Conservation (phyloP, 2,329 filamentous ascomycete genomes). For the Clonostachys rhizophaga region DNA sequence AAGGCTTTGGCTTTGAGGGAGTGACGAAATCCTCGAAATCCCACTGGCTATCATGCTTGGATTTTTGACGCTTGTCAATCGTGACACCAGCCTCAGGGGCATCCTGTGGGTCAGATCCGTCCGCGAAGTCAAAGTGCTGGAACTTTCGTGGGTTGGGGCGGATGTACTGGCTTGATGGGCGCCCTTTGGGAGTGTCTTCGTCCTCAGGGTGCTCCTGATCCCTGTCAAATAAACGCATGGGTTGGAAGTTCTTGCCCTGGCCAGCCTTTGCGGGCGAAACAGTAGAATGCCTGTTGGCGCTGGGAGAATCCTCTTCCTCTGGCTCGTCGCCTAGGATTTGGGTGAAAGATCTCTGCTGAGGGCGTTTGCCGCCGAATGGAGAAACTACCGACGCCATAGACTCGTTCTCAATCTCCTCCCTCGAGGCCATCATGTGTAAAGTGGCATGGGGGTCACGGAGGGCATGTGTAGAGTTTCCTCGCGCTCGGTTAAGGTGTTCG, state of each 20-base stretch:
- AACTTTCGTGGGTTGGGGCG: constrained; percentile 75
- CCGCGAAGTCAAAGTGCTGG: constrained; percentile 78
- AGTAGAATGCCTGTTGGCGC: constrained; percentile 27
- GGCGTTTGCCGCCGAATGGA: constrained; percentile 57
- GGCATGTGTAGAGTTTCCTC: constrained; percentile 47
- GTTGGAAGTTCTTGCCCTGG: constrained; percentile 56
- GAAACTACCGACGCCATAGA: constrained; percentile 45
- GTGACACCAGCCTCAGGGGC: constrained; percentile 33
- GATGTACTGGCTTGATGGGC: constrained; percentile 36
- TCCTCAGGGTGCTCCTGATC: constrained; percentile 34
- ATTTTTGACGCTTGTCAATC: constrained; percentile 37
- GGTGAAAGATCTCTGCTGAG: constrained; percentile 60
- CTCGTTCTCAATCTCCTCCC: constrained; percentile 52
- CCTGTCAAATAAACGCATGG: constrained; percentile 60
- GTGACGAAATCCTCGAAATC: constrained; percentile 84
- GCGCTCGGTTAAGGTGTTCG: constrained; percentile 35
- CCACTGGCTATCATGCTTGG: constrained; percentile 74
- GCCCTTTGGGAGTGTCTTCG: constrained; percentile 31
- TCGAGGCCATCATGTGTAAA: constrained; percentile 67
- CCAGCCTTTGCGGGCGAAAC: constrained; percentile 46
- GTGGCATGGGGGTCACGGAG: constrained; percentile 64
- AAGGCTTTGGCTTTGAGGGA: constrained; percentile 64
- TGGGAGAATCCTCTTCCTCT: constrained; percentile 37
- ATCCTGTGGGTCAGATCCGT: constrained; percentile 52
- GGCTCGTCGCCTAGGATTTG: constrained; percentile 63